Base-by-base conservation (phyloP, 805 yeast species). In the Barnettozyma californica region DNA sequence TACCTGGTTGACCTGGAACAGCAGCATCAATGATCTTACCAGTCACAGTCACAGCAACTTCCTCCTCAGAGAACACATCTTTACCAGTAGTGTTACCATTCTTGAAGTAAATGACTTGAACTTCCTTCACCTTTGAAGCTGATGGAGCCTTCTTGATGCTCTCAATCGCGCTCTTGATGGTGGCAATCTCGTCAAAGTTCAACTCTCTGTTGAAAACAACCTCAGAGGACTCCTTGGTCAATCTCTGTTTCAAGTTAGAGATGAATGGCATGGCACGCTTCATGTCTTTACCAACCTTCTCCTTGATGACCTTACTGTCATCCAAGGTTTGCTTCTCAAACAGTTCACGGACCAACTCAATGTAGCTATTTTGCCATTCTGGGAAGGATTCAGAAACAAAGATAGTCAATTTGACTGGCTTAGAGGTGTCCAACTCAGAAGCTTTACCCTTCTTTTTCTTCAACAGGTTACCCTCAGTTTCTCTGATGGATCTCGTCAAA, bases 211-310 rank as follows among this genome's bases (percentile, higher is more conserved):
- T 84, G 76, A 94, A 89, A 23, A 94, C 96, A 45, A 78, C 78
- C 46, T 78, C 80, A 18, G 96, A 83, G 27, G 83, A 68, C 63
- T 87, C 95, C 45, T 68, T 69, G 36, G 75, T 69, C 56, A 94
- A 75, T 71, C 95, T 82, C 64, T 84, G 87, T 69, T 94, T 91
- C 67, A 94, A 74, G 58, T 80, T 73, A 55, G 92, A 83, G 53
- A 94, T 90, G 68, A 91, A 92, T 51, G 98, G 98, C 98, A 94
- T 94, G 51, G 96, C 97, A 60, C 95, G 84, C 78, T 94, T 94
- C 87, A 91, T 87, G 62, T 94, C 98, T 67, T 83, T 84, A 56
- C 87, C 87, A 52, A 86, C 81, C 64, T 73, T 79, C 57, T 80
- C 77, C 66, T 77, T 84, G 59, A 86, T 72, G 49, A 70, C 71